Base-by-base conservation (phyloP, 768 basidiomycete genomes). In the Leccinum uliginosum region DNA sequence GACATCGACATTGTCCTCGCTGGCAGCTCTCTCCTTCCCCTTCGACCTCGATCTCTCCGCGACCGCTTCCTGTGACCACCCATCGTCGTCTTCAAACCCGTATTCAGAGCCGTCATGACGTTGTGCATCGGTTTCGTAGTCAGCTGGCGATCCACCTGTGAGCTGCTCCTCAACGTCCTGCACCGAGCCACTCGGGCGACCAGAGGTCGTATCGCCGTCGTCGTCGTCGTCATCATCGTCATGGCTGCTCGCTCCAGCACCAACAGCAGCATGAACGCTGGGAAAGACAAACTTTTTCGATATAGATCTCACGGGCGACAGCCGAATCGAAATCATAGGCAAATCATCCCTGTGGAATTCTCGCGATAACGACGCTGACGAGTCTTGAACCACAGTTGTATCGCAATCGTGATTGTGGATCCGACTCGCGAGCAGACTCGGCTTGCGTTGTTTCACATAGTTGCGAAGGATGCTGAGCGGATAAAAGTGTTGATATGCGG, bases 401-500 rank as follows among this genome's bases (percentile, higher is more conserved):
- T 60, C 59, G 14, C 24, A 21, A 50, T 65, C 45, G 29, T 35
- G 44, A 11, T 54, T 55, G 17, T 53, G 58, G 29, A 53, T 56
- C 29, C 47, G 46, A 51, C 32, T 51, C 12, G 53, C 43, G 29
- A 67, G 55, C 15, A 67, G 58, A 47, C 63, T 61, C 19, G 59
- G 62, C 38, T 59, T 68, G 34, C 70, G 69, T 3, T 65, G 59
- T 30, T 67, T 65, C 23, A 58, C 50, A 44, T 70, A 65, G 48
- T 65, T 65, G 40, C 69, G 69, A 9, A 79, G 73, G 43, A 73
- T 55, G 15, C 57, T 65, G 40, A 79, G 67, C 1, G 87, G 86
- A 63, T 87, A 89, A 63, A 87, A 87, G 62, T 87, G 79, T 67
- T 89, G 87, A 55, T 73, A 82, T 0, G 85, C 86, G 4, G 77